Percentiles rank a stretch among this genome's conserved stretches.
Evolutionary conservation across 371 early-diverging fungal species (phyloP).

Genomic region (Blyttiomyces sp.): DNA sequence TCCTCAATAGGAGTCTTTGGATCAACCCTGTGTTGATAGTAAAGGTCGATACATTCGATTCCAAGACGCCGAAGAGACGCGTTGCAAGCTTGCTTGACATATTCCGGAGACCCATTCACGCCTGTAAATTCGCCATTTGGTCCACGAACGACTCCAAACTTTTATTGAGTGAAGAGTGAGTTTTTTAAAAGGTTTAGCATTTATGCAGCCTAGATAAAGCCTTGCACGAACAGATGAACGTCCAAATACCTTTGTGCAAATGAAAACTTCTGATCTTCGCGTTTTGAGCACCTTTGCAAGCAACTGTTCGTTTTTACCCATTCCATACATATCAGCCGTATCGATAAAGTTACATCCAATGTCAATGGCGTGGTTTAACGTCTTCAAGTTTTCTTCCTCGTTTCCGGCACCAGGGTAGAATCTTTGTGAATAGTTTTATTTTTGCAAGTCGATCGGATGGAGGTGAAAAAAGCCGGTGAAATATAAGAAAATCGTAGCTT

Average conservation of each 20-base stretch:
- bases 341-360: constrained; percentile 34
- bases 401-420: background rate
- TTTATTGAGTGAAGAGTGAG: no score
- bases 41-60: constrained; percentile 51
- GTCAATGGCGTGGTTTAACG: constrained; percentile 29
- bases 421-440: no score
- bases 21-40: constrained; percentile 21
- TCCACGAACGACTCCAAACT: no score
- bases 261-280: constrained; percentile 29
- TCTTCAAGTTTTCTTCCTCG: constrained; percentile 6
- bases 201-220: no score
- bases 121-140: constrained; percentile 13
- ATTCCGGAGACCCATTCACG: constrained; percentile 44
- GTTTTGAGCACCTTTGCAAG: constrained; percentile 38
- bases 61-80: constrained; percentile 43
- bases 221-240: no score
- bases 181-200: no score
- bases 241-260: constrained; percentile 51
- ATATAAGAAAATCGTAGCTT: no score
- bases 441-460: no score
- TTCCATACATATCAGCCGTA: constrained; percentile 35
- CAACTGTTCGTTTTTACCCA: constrained; percentile 38
- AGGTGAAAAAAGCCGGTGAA: no score
- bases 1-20: constrained; percentile 35
- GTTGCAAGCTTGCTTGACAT: constrained; percentile 44